A percentile compares a stretch with the other conserved stretches of the same genome.
Evolutionary conservation across 2,329 filamentous ascomycete species (phyloP).

Genomic region (Fusarium setosum): DNA sequence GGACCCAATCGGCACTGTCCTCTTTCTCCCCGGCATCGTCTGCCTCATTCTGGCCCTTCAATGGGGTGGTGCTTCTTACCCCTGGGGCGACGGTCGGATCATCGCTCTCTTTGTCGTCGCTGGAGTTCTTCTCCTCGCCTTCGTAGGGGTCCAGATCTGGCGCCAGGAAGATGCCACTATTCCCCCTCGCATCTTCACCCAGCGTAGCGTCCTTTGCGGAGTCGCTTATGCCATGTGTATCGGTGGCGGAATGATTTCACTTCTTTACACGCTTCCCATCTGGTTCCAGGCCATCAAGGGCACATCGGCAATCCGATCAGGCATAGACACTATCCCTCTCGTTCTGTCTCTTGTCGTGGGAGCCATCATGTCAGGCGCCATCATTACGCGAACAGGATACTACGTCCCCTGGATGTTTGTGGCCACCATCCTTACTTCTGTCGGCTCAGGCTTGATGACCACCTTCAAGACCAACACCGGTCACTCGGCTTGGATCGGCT

Average conservation of each 20-base stretch:
- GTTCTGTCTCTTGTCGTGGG: constrained; percentile 59
- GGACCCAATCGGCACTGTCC: constrained; percentile 56
- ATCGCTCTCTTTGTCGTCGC: constrained; percentile 61
- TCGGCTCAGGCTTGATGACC: constrained; percentile 64
- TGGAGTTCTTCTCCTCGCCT: constrained; percentile 54
- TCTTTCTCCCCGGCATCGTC: constrained; percentile 61
- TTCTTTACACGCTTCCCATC: constrained; percentile 62
- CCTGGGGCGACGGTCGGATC: constrained; percentile 59
- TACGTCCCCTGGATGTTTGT: constrained; percentile 50
- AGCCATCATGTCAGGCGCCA: constrained; percentile 54
- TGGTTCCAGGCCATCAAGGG: constrained; percentile 64
- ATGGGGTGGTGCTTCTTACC: constrained; percentile 62
- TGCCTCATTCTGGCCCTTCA: constrained; percentile 64
- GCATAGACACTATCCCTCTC: constrained; percentile 62
- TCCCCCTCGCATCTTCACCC: constrained; percentile 55
- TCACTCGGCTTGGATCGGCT: constrained; percentile 65
- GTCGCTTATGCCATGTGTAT: constrained; percentile 58
- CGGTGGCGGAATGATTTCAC: constrained; percentile 59
- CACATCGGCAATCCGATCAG: constrained; percentile 59
- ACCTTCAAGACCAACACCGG: constrained; percentile 59
- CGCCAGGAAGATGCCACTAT: constrained; percentile 54
- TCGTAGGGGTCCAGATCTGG: constrained; percentile 57
- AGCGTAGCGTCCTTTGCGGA: constrained; percentile 51
- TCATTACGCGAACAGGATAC: constrained; percentile 55
- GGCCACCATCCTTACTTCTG: constrained; percentile 50